Conservation (phyloP, 202 grass and related monocot species). For the Panicum virgatum region DNA sequence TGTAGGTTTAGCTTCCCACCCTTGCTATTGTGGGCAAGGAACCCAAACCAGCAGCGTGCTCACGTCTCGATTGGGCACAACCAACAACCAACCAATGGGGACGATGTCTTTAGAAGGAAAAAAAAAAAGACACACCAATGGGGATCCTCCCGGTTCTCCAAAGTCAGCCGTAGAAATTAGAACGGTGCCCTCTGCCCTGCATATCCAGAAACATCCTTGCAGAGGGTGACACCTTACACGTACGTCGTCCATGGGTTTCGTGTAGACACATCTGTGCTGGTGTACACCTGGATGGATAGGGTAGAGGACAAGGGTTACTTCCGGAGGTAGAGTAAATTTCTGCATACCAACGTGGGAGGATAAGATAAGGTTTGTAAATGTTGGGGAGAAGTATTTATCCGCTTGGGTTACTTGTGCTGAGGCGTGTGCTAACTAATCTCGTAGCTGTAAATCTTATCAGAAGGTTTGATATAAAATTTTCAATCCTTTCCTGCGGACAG, state of each 20-base stretch:
- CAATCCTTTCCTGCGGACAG: background rate
- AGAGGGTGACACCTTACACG: background rate
- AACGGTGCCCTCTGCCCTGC: too few species aligned
- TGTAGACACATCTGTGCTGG: background rate
- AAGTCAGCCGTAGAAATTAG: background rate
- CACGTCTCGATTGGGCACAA: background rate
- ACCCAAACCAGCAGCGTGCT: background rate
- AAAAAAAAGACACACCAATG: too few species aligned
- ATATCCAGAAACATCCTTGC: background rate
- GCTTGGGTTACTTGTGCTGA: background rate
- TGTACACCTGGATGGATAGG: slow-evolving; percentile 12
- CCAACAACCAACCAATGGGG: background rate
- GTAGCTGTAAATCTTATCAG: slow-evolving; percentile 21
- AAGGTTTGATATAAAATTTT: background rate
- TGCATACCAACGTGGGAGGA: background rate
- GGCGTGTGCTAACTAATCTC: background rate
- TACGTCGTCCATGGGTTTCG: background rate
- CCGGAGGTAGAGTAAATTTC: background rate
- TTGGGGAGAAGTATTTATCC: background rate
- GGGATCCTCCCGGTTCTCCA: background rate
- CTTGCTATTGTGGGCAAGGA: slow-evolving; percentile 32
- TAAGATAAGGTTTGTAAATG: slow-evolving; percentile 38
- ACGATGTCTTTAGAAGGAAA: too few species aligned
- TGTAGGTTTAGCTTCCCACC: too few species aligned
- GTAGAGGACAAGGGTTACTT: background rate